A percentile compares a stretch with the other conserved stretches of the same genome.
Conservation (phyloP, 2,329 filamentous ascomycete species). For the Helotiales sp. region DNA sequence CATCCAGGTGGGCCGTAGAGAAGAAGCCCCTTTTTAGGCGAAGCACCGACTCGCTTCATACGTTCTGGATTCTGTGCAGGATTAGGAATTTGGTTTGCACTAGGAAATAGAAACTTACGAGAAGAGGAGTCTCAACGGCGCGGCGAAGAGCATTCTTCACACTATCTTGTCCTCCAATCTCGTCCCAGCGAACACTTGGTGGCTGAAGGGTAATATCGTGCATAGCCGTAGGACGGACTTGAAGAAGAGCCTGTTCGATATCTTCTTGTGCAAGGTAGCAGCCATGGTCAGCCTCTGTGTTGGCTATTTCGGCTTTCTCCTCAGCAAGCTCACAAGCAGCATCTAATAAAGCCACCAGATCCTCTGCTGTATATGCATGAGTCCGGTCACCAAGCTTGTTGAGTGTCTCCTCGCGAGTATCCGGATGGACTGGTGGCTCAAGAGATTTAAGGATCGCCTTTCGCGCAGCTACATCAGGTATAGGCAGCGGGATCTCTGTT, state of each 20-base stretch:
- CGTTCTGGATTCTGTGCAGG: constrained; percentile 52
- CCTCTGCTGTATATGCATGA: constrained; percentile 84
- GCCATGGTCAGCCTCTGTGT: constrained; percentile 6
- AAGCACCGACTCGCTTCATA: constrained; percentile 55
- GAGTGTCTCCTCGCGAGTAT: constrained; percentile 57
- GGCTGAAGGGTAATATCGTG: constrained; percentile 88
- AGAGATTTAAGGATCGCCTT: constrained; percentile 72
- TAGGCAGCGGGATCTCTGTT: constrained; percentile 72
- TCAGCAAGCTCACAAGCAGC: constrained; percentile 51
- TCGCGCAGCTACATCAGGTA: constrained; percentile 74
- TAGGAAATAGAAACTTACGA: constrained; percentile 29
- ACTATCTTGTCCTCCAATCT: constrained; percentile 83
- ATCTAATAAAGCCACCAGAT: constrained; percentile 70
- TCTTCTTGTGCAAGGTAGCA: constrained; percentile 51
- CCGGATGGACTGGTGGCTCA: constrained; percentile 50
- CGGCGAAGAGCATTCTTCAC: constrained; percentile 68
- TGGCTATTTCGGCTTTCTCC: constrained; percentile 30
- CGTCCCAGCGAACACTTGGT: constrained; percentile 82
- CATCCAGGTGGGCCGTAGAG: constrained; percentile 93
- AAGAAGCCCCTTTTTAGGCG: constrained; percentile 79
- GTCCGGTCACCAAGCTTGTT: constrained; percentile 72
- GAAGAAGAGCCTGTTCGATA: constrained; percentile 67
- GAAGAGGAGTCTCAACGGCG: constrained; percentile 44
- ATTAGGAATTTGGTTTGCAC: constrained; percentile 11
- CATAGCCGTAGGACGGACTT: constrained; percentile 83